Conservation (phyloP, 75 land plant species). For the Pinus albicaulis region DNA sequence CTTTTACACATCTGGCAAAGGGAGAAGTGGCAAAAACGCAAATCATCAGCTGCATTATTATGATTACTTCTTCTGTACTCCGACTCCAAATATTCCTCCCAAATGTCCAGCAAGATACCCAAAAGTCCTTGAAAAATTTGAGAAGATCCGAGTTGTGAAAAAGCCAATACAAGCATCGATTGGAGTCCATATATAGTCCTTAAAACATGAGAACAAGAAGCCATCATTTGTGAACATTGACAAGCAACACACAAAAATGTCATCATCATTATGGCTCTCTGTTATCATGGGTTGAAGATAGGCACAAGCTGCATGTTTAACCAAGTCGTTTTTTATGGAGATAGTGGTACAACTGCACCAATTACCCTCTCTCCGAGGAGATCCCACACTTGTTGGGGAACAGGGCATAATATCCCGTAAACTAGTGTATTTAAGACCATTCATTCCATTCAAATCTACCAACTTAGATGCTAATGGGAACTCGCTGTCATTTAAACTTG, state of each 20-base stretch:
- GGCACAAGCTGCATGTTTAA: slow-evolving; percentile 8
- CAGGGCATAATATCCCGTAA: slow-evolving; percentile 9
- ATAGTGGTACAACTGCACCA: neutral
- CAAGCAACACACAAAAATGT: slow-evolving; percentile 4
- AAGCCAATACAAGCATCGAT: slow-evolving; percentile 10
- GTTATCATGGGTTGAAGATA: slow-evolving; percentile 12
- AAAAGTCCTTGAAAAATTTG: slow-evolving; percentile 3
- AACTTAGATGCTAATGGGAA: slow-evolving; percentile 9
- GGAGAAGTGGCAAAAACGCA: neutral
- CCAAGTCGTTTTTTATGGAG: slow-evolving; percentile 3
- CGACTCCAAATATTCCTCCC: neutral
- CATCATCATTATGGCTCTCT: slow-evolving; percentile 8
- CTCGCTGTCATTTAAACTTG: neutral
- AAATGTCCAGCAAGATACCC: slow-evolving; percentile 4
- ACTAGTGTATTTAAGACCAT: slow-evolving; percentile 8
- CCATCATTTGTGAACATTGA: slow-evolving; percentile 7
- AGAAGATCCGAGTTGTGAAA: neutral
- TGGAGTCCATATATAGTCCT: neutral
- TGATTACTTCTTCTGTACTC: neutral
- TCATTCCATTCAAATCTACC: slow-evolving; percentile 7
- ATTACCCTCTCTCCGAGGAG: slow-evolving; percentile 11
- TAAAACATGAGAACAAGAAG: neutral
- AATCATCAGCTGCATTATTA: neutral
- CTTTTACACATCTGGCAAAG: neutral
- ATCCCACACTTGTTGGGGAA: slow-evolving; percentile 6